These are phyloP conservation scores for Trametes cinnabarina DNA, from an alignment of 768 basidiomycete genomes.

Conservation along the genomic window DNA sequence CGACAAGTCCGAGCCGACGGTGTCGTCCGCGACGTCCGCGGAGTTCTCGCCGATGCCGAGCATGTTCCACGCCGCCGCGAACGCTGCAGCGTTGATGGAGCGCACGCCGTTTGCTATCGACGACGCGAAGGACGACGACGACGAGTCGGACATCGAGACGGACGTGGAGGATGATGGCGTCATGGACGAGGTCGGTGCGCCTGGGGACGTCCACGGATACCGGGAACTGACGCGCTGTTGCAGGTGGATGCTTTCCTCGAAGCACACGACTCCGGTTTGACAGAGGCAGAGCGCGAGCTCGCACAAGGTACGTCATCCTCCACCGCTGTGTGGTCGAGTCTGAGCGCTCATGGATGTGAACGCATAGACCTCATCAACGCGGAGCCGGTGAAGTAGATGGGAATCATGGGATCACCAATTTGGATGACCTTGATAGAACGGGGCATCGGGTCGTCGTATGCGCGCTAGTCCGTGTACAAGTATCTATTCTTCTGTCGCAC, in stretches of 20 bases:
- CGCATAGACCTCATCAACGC: constrained; percentile 59
- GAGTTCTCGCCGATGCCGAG: constrained; percentile 52
- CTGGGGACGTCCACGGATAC: background rate
- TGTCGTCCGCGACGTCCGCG: constrained; percentile 24
- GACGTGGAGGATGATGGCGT: constrained; percentile 68
- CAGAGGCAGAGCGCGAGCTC: constrained; percentile 74
- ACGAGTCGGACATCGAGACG: constrained; percentile 51
- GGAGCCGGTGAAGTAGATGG: constrained; percentile 51
- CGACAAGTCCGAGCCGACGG: constrained; percentile 32
- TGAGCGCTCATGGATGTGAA: background rate
- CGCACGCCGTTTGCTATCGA: constrained; percentile 97
- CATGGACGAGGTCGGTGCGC: constrained; percentile 71
- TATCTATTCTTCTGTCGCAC: constrained; percentile 19
- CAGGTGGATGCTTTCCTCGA: constrained; percentile 93
- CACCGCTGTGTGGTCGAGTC: background rate
- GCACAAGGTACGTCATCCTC: constrained; percentile 58
- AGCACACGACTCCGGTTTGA: constrained; percentile 84
- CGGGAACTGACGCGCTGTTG: too few relatives aligned
- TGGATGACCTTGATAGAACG: background rate
- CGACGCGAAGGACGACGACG: constrained; percentile 83
- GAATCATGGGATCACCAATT: too few relatives aligned
- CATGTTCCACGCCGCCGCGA: constrained; percentile 73
- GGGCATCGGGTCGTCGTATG: constrained; percentile 1
- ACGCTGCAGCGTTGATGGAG: constrained; percentile 77
- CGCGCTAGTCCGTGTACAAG: constrained; percentile 13